Evolutionary conservation across 176 grass and related monocot species (phyloP), one percentile per base, ranked within the genome.

Genomic region (Carex scoparia): DNA sequence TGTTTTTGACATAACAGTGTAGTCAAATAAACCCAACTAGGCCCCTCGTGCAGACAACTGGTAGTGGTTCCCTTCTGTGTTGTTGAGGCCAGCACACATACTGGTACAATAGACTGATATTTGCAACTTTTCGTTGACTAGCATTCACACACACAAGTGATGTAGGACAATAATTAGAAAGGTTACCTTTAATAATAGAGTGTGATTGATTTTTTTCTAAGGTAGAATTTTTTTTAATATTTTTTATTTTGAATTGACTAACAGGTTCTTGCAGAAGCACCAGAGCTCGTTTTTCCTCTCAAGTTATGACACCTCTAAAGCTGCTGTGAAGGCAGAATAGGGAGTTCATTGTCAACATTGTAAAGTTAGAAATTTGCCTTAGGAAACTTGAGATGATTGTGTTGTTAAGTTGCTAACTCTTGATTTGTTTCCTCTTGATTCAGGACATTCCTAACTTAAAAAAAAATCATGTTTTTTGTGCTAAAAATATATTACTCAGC

Each of bases 251-350:
- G 30, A 53, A 69, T 64, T 74, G 44, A 13, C 60, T 80, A 32
- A 19, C 89, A 98, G 95, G 83, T 98, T 98, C 87, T 62, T 98
- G 85, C 93, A 98, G 89, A 98, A 94, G 91, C 94, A 98, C 77
- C 95, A 95, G 65, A 89, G 67, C 1, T 23, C 58, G 12, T 95
- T 98, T 83, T 93, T 95, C 56, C 74, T 90, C 16, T 87, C 89
- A 5, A 84, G 55, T 18, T 94, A 98, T 65, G 91, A 91, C 67
- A 87, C 66, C 61, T 79, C 76, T 14, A 89, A 92, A 82, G 85
- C 68, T 7, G 65, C 59, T 0, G 86, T 93, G 58, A 90, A 44
- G 33, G 54, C 76, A 27, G 94, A 93, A 38, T 83, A 83, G 63
- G 49, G 33, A 81, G 32, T 48, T 65, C 32, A 65, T 64, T 6